phyloP scores from a whole-genome alignment of 1,284 basidiomycete species.

The Puccinia novopanici region DNA sequence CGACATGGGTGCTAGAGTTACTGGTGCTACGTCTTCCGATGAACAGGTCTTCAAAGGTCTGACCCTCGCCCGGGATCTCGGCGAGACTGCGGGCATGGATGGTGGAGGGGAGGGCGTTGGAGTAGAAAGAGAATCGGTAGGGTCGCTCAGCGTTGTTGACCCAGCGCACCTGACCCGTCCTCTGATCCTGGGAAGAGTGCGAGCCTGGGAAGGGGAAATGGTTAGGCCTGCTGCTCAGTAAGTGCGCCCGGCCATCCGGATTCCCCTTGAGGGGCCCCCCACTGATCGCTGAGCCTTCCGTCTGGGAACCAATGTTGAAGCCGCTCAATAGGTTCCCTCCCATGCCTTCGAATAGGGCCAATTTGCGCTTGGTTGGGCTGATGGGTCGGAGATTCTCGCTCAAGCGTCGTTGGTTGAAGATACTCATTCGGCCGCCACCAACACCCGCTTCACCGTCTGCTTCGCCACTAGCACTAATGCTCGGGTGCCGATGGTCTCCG shows the following conservation, averaged over 20 bases:
- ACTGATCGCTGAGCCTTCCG: constrained; percentile 16
- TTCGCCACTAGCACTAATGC: neutral
- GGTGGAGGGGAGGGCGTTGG: constrained; percentile 84
- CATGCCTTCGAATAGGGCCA: constrained; percentile 32
- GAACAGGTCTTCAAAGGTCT: constrained; percentile 90
- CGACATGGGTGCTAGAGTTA: neutral
- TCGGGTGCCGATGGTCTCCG: neutral
- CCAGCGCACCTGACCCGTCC: constrained; percentile 64
- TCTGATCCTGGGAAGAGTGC: constrained; percentile 53
- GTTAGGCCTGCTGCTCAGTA: neutral
- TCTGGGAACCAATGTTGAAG: neutral
- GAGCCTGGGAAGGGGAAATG: neutral
- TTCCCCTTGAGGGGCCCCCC: constrained; percentile 48
- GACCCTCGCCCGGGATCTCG: constrained; percentile 90
- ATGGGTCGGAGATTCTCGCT: constrained; percentile 12
- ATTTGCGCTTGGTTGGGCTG: neutral
- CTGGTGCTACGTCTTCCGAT: constrained; percentile 61
- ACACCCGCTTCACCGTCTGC: neutral
- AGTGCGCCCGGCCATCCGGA: constrained; percentile 51
- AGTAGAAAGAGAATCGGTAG: constrained; percentile 98
- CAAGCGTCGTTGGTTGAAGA: constrained; percentile 8
- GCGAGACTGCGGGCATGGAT: constrained; percentile 91
- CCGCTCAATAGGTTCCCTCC: constrained; percentile 6
- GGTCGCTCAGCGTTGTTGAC: constrained; percentile 68
- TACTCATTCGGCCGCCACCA: neutral